phyloP scores from a whole-genome alignment of 495 filamentous ascomycete genomes.

The Tuber umbilicatum region DNA sequence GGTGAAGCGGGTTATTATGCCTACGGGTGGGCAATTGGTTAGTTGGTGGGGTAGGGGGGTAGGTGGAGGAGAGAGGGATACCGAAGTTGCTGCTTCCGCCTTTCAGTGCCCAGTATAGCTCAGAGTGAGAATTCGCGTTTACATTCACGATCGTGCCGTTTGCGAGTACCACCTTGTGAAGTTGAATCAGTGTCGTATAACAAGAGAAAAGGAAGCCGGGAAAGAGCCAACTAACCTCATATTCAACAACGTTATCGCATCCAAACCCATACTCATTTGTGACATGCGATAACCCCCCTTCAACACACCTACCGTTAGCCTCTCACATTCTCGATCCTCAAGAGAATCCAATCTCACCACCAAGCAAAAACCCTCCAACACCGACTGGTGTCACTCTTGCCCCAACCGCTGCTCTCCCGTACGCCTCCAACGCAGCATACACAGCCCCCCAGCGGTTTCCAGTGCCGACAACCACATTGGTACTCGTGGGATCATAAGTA shows the following conservation, averaged over 20 bases:
- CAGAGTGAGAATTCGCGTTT: slow-evolving; percentile 44
- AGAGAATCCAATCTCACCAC: slow-evolving; percentile 40
- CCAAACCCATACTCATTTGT: slow-evolving; percentile 10
- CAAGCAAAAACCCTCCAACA: slow-evolving; percentile 44
- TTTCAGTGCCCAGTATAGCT: slow-evolving; percentile 55
- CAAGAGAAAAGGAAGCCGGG: neutral
- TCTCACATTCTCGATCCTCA: neutral
- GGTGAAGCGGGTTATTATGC: slow-evolving; percentile 52
- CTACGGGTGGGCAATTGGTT: slow-evolving; percentile 40
- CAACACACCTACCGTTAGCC: neutral
- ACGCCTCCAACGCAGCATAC: slow-evolving; percentile 46
- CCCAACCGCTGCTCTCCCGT: slow-evolving; percentile 47
- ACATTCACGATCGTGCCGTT: slow-evolving; percentile 49
- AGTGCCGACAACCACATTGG: slow-evolving; percentile 47
- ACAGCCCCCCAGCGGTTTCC: slow-evolving; percentile 50
- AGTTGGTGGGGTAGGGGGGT: neutral
- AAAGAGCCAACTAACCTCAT: slow-evolving; percentile 3
- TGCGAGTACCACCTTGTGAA: slow-evolving; percentile 45
- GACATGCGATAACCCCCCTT: slow-evolving; percentile 14
- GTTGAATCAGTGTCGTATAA: slow-evolving; percentile 34
- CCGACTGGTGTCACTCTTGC: slow-evolving; percentile 47
- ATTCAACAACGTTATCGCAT: slow-evolving; percentile 16
- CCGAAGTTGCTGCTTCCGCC: slow-evolving; percentile 54
- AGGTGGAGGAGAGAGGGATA: neutral
- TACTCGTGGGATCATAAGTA: slow-evolving; percentile 4